Percentiles rank a stretch among this genome's conserved stretches.
Conservation (phyloP, 768 basidiomycete species). For the Pleurotus ostreatus region DNA sequence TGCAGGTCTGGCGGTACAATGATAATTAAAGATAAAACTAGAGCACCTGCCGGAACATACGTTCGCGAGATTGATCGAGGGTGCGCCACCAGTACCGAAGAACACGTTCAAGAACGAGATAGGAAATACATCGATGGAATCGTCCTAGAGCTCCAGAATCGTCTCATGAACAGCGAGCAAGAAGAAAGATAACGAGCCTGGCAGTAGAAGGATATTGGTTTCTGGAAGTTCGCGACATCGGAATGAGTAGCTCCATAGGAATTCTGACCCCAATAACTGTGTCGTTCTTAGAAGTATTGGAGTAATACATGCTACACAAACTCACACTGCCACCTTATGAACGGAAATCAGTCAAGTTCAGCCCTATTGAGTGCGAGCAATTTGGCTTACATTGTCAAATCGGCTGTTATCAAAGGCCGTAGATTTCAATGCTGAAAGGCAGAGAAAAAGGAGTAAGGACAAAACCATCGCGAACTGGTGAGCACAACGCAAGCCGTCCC, state of each 20-base stretch:
- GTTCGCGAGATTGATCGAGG: slow-evolving; percentile 67
- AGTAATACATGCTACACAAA: neutral
- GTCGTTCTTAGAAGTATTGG: neutral
- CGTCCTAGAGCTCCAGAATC: slow-evolving; percentile 37
- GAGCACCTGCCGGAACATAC: slow-evolving; percentile 27
- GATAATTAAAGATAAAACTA: neutral
- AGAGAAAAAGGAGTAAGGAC: slow-evolving; percentile 10
- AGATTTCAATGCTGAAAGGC: slow-evolving; percentile 12
- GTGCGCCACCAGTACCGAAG: slow-evolving; percentile 57
- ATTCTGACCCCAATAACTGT: slow-evolving; percentile 74
- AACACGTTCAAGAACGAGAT: slow-evolving; percentile 67
- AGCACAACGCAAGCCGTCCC: neutral
- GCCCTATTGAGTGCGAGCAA: neutral
- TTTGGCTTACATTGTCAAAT: slow-evolving; percentile 54
- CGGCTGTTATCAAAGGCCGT: slow-evolving; percentile 51
- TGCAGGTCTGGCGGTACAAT: slow-evolving; percentile 49
- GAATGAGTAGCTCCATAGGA: slow-evolving; percentile 59
- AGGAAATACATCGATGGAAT: slow-evolving; percentile 65
- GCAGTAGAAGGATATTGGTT: slow-evolving; percentile 62
- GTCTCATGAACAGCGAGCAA: neutral
- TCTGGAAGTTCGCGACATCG: slow-evolving; percentile 54
- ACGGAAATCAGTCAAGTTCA: slow-evolving; percentile 1
- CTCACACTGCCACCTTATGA: slow-evolving; percentile 53
- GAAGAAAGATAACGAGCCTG: slow-evolving; percentile 31
- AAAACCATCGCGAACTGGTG: neutral